Base-by-base conservation (phyloP, 371 early-diverging fungal genomes). In the Mortierella sp. region DNA sequence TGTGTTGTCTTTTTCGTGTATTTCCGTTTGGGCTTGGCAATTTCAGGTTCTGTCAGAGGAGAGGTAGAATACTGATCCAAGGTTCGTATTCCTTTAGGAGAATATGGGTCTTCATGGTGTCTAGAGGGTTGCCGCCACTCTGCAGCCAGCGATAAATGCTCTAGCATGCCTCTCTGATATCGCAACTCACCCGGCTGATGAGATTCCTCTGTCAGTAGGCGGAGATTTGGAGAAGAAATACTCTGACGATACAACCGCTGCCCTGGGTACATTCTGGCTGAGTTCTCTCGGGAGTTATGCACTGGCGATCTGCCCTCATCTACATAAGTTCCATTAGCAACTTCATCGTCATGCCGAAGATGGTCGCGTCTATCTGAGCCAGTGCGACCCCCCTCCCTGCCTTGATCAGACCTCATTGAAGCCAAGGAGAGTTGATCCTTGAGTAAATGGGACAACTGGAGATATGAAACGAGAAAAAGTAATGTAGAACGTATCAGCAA, bases 391-490 rank as follows among this genome's bases (percentile, higher is more conserved):
- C 10, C 22, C 16, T 61, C 66, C 66, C 58, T 28, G 2, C 20
- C 59, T 26, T n/a, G 51, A 26, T 70, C 61, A 4, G 66, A 32
- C 5, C 30, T 64, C 20, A 63, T 2, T 0, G 58, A 43, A 2
- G 59, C 62, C 20, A 78, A 30, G 5, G 79, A 78, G 0, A 78
- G 64, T 20, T 66, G 64, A n/a, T 35, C 79, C n/a, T 78, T 55
- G 32, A 70, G 61, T 59, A 74, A 26, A 22, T 73, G 67, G 18
- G 79, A 78, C 8, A 78, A 47, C 71, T 78, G 59, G 0, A n/a
- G 55, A 2, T 30, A 59, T 14, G 43, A 5, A 40, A 37, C 5
- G 37, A 52, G 5, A 39, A 64, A 28, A 45, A 30, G 10, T 54
- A 35, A 49, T 20, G 5, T 20, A 49, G n/a, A 20, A 20, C 16